Evolutionary conservation across 768 basidiomycete genomes (phyloP), one percentile per base, ranked within the genome.

Genomic region (Boletus patriciae): DNA sequence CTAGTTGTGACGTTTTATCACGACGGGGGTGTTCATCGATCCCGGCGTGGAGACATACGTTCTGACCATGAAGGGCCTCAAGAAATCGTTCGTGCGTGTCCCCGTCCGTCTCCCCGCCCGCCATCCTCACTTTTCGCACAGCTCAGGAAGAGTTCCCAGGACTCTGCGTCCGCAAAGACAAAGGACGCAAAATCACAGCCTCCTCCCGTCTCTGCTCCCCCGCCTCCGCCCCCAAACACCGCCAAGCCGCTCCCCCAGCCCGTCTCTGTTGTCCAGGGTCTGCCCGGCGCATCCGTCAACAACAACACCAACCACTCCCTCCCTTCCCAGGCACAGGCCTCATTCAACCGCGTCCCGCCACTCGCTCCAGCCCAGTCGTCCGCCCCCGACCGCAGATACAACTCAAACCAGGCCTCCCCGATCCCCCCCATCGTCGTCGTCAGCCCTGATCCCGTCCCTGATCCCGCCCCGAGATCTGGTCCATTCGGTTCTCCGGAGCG

Each of bases 381-480:
- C 46, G 72, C 74, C 36, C 73, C 82, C 46, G 89, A 90, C 73
- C 87, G 87, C 62, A 82, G 87, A 74, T 79, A 83, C 58, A 60
- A 48, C 16, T 50, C 69, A 36, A 67, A 61, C 43, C 74, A 76
- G 64, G 71, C 78, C 34, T 75, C 82, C 3, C 76, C 85, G 21
- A 80, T 87, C 11, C 91, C 92, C 54, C 87, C 92, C 57, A 92
- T 93, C 70, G 90, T 94, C 54, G 90, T 94, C 63, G 92, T 93
- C 58, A 90, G 86, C 71, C 77, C 89, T 33, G 92, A 92, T 66
- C 76, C 80, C 10, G 69, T 81, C 21, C 67, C 77, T 23, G 86
- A 88, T 52, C 50, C 55, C 23, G 66, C 74, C 27, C 77, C 77
- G 62, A 78, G 80, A 57, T 58, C 73, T 45, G 72, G 64, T 46